Evolutionary conservation across 148 eudicot genomes (phyloP).

Genomic region (Beta vulgaris): DNA sequence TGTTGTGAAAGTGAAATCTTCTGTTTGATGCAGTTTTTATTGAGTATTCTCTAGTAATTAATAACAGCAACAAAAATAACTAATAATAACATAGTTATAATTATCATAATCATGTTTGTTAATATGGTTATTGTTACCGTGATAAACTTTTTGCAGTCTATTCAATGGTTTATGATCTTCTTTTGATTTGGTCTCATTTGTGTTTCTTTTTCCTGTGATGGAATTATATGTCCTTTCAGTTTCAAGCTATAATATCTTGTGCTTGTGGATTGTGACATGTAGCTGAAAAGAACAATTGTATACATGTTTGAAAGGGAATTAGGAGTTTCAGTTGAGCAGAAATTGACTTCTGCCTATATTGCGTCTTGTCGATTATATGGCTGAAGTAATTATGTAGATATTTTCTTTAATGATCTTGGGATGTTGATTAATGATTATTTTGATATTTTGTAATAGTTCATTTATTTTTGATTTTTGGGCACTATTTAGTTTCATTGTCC

Average conservation of each 20-base stretch:
- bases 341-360: neutral
- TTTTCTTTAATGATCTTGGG: neutral
- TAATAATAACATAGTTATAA: no score
- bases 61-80: no score
- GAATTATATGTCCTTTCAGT: neutral
- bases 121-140: neutral
- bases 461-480: neutral
- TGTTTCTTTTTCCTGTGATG: neutral
- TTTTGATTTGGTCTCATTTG: neutral
- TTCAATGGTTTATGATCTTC: neutral
- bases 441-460: neutral
- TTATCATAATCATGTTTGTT: neutral
- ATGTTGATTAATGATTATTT: neutral
- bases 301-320: neutral
- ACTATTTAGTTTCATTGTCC: neutral
- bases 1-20: neutral
- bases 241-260: neutral
- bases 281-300: neutral
- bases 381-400: neutral
- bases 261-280: neutral
- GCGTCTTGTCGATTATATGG: neutral
- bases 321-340: neutral
- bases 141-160: no score
- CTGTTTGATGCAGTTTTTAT: slow-evolving; percentile 4
- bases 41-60: no score